phyloP scores from a whole-genome alignment of 208 protist genomes.

The Leishmania gerbilli region DNA sequence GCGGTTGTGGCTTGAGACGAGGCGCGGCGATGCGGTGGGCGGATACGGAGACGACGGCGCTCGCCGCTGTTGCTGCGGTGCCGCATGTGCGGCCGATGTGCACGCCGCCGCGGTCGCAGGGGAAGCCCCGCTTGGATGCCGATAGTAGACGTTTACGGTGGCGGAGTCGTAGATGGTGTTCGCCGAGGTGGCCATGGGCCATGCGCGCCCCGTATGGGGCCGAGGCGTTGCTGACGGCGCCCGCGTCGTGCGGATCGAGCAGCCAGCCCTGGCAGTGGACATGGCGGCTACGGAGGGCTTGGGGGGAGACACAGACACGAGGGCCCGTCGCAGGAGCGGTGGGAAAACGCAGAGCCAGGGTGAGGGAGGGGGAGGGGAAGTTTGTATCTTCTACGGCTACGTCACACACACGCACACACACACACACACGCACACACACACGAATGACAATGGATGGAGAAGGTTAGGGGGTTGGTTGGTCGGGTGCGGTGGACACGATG shows the following conservation, averaged over 20 bases:
- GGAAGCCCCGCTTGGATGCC: background rate
- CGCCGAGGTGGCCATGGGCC: constrained; percentile 9
- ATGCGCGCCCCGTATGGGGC: background rate
- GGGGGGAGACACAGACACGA: background rate
- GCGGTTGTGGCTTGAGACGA: constrained; percentile 5
- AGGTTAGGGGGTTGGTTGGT: too few relatives aligned
- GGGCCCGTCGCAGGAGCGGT: too few relatives aligned
- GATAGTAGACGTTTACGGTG: background rate
- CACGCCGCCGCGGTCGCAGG: background rate
- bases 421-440: too few relatives aligned
- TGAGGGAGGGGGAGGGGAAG: too few relatives aligned
- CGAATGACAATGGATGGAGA: too few relatives aligned
- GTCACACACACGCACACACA: too few relatives aligned
- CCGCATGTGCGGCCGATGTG: background rate
- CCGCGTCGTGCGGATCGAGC: constrained; percentile 7
- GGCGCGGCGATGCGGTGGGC: background rate
- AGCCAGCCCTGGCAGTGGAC: constrained; percentile 7
- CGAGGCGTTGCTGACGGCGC: background rate
- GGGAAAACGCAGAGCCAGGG: too few relatives aligned
- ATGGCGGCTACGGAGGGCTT: background rate
- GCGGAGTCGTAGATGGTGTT: constrained; percentile 3
- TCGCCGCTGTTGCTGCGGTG: background rate
- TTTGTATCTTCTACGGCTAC: too few relatives aligned
- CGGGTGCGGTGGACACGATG: background rate
- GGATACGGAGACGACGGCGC: background rate